A percentile compares a stretch with the other conserved stretches of the same genome.
phyloP scores from a whole-genome alignment of 805 yeast species.

The Candida dajiaensis region DNA sequence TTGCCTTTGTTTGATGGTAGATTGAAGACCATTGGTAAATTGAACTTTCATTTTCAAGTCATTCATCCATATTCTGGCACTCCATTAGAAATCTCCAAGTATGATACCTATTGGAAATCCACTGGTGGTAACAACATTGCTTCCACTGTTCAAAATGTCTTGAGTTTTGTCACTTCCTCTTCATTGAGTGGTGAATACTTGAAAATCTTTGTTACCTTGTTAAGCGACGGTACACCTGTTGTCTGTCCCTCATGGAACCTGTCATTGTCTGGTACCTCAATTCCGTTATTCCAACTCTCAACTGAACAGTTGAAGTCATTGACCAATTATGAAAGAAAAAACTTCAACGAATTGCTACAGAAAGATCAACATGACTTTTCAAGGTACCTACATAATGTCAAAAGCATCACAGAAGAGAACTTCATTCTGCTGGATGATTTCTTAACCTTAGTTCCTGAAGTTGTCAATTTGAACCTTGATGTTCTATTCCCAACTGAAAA shows the following conservation, averaged over 20 bases:
- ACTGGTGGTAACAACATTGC: constrained; percentile 44
- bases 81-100: constrained; percentile 83
- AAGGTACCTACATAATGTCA: constrained; percentile 1
- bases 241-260: constrained; percentile 67
- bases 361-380: constrained; percentile 8
- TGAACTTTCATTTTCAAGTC: constrained; percentile 71
- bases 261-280: constrained; percentile 41
- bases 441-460: constrained; percentile 47
- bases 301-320: constrained; percentile 27
- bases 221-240: constrained; percentile 82
- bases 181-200: constrained; percentile 80
- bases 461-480: constrained; percentile 66
- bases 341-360: constrained; percentile 25
- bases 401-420: constrained; percentile 17
- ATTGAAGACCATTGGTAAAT: constrained; percentile 74
- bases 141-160: constrained; percentile 26
- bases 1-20: constrained; percentile 81
- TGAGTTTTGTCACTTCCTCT: constrained; percentile 85
- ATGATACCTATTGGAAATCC: constrained; percentile 96
- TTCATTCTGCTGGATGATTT: constrained; percentile 58
- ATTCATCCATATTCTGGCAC: constrained; percentile 84
- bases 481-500: constrained; percentile 66
- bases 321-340: constrained; percentile 27
- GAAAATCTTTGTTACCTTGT: constrained; percentile 59
- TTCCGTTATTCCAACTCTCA: constrained; percentile 56